Evolutionary conservation across 1,284 basidiomycete species (phyloP), one percentile per base, ranked within the genome.

Genomic region (Boletus mariae): DNA sequence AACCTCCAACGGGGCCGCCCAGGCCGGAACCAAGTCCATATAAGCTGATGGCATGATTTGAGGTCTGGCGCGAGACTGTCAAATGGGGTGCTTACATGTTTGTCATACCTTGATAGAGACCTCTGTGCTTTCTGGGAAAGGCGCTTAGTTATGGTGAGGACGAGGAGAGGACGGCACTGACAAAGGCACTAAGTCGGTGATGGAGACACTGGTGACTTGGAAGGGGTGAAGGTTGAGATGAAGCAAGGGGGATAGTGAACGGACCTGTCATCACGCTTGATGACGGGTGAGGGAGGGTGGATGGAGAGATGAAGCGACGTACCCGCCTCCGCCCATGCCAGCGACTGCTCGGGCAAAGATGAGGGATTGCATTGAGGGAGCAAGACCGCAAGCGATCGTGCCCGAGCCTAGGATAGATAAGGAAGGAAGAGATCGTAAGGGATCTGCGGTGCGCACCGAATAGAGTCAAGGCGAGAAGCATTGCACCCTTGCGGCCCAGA

Each of bases 271-370:
- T 90, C 20, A 92, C 81, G 29, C 86, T 88, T 67, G 57, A 42
- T 5, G 37, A 20, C n/a, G 45, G 2, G 53, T 59, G 48, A 57
- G 54, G 44, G 8, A 26, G 5, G 5, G 42, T 1, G n/a, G 35
- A 5, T 3, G 6, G 4, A 23, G 25, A 29, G 25, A 42, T 13
- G 29, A 38, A 42, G 40, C 2, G 28, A 61, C 55, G 69, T 80
- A 89, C 80, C 91, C 92, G 68, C 92, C 91, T 55, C 93, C 92
- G 52, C 93, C 92, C 83, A 94, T 92, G 45, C 92, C 92, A 37
- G 93, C 92, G 42, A 94, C 70, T 10, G 89, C 86, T 17, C 93
- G 82, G 46, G 90, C 88, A 52, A 78, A 77, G 57, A 95, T 92
- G 52, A 95, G 77, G n/a, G 79, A 71, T 59, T 84, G 78, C 92